These are phyloP conservation scores for Zygotorulaspora danielsina DNA, from an alignment of 805 yeast species.

Conservation along the genomic window DNA sequence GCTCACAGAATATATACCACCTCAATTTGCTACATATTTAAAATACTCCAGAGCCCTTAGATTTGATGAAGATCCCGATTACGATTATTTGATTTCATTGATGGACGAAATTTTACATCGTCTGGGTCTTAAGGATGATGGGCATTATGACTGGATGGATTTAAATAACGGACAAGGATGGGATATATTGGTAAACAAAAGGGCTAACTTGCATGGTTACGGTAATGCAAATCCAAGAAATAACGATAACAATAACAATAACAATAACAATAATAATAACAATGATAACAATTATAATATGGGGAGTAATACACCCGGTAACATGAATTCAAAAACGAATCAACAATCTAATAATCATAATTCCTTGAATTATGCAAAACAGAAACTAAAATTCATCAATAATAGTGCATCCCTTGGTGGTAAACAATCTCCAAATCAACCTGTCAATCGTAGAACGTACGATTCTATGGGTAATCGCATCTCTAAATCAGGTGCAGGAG, in stretches of 20 bases:
- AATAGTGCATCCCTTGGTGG: slow-evolving; percentile 5
- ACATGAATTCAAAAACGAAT: slow-evolving; percentile 9
- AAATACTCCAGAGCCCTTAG: slow-evolving; percentile 62
- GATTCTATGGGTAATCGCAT: slow-evolving; percentile 30
- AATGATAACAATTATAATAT: slow-evolving; percentile 19
- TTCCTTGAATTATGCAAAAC: slow-evolving; percentile 14
- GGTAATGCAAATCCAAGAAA: slow-evolving; percentile 60
- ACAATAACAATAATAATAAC: slow-evolving; percentile 15
- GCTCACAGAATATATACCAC: slow-evolving; percentile 58
- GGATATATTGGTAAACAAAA: slow-evolving; percentile 70
- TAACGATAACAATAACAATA: slow-evolving; percentile 17
- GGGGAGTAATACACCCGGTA: slow-evolving; percentile 7
- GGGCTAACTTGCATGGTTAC: slow-evolving; percentile 77
- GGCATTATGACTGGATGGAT: slow-evolving; percentile 76
- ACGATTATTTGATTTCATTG: slow-evolving; percentile 58
- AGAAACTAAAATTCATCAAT: slow-evolving; percentile 12
- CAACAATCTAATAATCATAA: slow-evolving; percentile 12
- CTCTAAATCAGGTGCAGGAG: slow-evolving; percentile 4
- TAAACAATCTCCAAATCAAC: slow-evolving; percentile 9
- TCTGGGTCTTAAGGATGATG: slow-evolving; percentile 58
- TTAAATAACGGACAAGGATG: slow-evolving; percentile 77
- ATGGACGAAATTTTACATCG: slow-evolving; percentile 57
- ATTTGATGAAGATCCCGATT: slow-evolving; percentile 79
- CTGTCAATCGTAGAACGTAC: slow-evolving; percentile 17
- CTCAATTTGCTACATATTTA: slow-evolving; percentile 70